Evolutionary conservation across 2,329 filamentous ascomycete genomes (phyloP).

Genomic region (Fusarium newnesense): DNA sequence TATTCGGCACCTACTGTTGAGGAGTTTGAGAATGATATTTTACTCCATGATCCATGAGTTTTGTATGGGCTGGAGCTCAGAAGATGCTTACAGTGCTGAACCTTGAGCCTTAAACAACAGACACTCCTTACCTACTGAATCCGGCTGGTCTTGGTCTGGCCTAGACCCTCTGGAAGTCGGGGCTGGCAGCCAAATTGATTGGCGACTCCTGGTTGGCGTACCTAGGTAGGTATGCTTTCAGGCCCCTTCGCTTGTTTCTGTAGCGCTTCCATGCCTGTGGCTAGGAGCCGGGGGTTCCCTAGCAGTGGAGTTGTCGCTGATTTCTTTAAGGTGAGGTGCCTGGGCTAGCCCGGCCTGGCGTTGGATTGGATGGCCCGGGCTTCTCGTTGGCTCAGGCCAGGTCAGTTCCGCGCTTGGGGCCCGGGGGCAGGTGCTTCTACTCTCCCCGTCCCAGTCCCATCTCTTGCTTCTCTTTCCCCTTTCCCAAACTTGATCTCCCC

Average conservation of each 20-base stretch:
- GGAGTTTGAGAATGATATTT: neutral
- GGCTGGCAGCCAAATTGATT: constrained; percentile 17
- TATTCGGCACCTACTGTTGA: neutral
- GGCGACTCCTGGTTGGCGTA: constrained; percentile 28
- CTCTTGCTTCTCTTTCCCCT: constrained; percentile 36
- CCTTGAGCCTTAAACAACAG: constrained; percentile 6
- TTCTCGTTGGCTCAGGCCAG: constrained; percentile 7
- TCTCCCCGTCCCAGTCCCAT: constrained; percentile 24
- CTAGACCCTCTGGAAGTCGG: constrained; percentile 30
- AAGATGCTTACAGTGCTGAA: neutral
- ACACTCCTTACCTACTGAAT: constrained; percentile 34
- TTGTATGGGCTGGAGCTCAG: neutral
- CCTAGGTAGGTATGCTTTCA: neutral
- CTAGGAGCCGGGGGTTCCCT: constrained; percentile 24
- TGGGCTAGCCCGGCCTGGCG: constrained; percentile 13
- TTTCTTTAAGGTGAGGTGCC: constrained; percentile 19
- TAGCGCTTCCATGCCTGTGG: constrained; percentile 31
- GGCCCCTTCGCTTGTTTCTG: constrained; percentile 37
- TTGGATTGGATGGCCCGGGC: constrained; percentile 5
- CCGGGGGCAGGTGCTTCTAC: constrained; percentile 19
- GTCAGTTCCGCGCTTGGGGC: neutral
- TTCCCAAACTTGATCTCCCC: constrained; percentile 41
- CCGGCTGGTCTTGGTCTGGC: constrained; percentile 32
- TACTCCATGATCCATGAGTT: neutral
- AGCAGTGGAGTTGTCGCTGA: constrained; percentile 29